These are phyloP conservation scores for Candida ponderosae DNA, from an alignment of 805 yeast species.

Conservation along the genomic window DNA sequence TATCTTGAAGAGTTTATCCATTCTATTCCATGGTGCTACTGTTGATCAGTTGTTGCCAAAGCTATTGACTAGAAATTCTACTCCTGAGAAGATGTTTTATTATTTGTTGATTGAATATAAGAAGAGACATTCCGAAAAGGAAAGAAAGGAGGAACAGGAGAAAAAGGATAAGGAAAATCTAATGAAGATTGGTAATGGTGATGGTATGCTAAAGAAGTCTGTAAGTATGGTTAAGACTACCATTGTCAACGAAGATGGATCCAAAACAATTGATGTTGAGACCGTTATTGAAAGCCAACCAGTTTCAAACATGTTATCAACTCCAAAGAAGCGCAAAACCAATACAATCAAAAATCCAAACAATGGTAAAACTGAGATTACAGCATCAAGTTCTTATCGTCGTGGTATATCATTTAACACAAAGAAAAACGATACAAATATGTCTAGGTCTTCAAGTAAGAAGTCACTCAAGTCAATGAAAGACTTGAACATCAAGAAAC, in stretches of 20 bases:
- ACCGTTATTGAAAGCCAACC: slow-evolving; percentile 18
- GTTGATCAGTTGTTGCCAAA: slow-evolving; percentile 42
- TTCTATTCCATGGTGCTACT: slow-evolving; percentile 74
- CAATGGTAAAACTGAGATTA: slow-evolving; percentile 20
- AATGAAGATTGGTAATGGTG: slow-evolving; percentile 20
- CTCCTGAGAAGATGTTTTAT: slow-evolving; percentile 76
- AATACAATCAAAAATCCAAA: slow-evolving; percentile 11
- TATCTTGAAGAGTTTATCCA: slow-evolving; percentile 67
- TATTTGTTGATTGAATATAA: slow-evolving; percentile 68
- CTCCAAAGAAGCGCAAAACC: slow-evolving; percentile 14
- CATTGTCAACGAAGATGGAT: slow-evolving; percentile 23
- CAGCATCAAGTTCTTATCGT: slow-evolving; percentile 23
- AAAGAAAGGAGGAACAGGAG: slow-evolving; percentile 9
- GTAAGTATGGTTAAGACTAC: slow-evolving; percentile 34
- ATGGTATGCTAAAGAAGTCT: slow-evolving; percentile 30
- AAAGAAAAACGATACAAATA: slow-evolving; percentile 7
- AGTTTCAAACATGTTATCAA: slow-evolving; percentile 1
- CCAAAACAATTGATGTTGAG: slow-evolving; percentile 13
- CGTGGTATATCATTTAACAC: slow-evolving; percentile 24
- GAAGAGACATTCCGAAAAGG: slow-evolving; percentile 42
- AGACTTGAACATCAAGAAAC: slow-evolving; percentile 10
- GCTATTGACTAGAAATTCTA: slow-evolving; percentile 47
- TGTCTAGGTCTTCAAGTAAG: slow-evolving; percentile 20
- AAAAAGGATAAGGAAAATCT: slow-evolving; percentile 12
- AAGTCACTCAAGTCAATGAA: slow-evolving; percentile 5